phyloP scores from a whole-genome alignment of 2,329 filamentous ascomycete genomes.

The Cordyceps tenuipes region DNA sequence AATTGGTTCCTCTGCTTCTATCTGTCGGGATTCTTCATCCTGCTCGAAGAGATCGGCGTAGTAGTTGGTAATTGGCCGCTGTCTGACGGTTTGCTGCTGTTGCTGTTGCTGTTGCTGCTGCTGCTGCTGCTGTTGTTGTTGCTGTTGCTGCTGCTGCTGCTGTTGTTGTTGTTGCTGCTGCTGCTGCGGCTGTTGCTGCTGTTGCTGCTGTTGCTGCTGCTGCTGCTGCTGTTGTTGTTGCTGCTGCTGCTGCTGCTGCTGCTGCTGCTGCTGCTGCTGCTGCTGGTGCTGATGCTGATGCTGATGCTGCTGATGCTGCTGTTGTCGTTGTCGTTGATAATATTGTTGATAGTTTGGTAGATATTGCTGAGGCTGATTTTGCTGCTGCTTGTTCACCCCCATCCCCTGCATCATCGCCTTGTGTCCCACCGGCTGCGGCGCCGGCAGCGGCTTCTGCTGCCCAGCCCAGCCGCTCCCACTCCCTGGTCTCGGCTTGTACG shows the following conservation, averaged over 20 bases:
- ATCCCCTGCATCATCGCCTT: background rate
- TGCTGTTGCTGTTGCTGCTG: slow-evolving; percentile 14
- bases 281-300: background rate
- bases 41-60: background rate
- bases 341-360: too few species aligned
- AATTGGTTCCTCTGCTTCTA: slow-evolving; percentile 1
- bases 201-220: background rate
- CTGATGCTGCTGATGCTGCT: background rate
- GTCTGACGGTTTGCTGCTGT: background rate
- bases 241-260: background rate
- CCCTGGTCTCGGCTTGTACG: slow-evolving; percentile 15
- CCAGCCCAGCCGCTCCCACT: slow-evolving; percentile 22
- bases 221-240: background rate
- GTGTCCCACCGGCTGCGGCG: slow-evolving; percentile 1
- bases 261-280: slow-evolving; percentile 13
- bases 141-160: background rate
- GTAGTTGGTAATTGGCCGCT: background rate
- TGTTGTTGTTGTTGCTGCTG: background rate
- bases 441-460: slow-evolving; percentile 16
- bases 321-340: background rate
- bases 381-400: background rate
- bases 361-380: background rate
- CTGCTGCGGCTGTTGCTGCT: background rate
- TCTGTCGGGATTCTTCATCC: background rate
- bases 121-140: background rate